phyloP scores from a whole-genome alignment of 306 rosid genomes.

The Myrica gale region DNA sequence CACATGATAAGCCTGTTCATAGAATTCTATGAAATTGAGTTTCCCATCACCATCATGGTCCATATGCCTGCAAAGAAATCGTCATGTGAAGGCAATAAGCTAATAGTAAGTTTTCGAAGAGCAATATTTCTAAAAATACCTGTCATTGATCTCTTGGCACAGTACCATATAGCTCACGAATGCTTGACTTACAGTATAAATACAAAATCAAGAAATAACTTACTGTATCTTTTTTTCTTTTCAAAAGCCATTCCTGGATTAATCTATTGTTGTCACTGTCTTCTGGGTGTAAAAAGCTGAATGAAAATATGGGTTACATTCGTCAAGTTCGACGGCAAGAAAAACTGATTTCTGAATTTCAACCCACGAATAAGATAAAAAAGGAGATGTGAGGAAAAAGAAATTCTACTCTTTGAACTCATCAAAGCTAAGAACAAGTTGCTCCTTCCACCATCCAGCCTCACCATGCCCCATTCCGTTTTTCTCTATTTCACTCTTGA shows the following conservation, averaged over 20 bases:
- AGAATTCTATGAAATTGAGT: slow-evolving; percentile 53
- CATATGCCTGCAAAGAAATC: slow-evolving; percentile 46
- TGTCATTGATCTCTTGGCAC: background rate
- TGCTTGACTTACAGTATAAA: background rate
- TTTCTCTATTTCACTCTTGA: slow-evolving; percentile 42
- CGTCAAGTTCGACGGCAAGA: background rate
- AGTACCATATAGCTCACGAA: background rate
- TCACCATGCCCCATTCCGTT: slow-evolving; percentile 56
- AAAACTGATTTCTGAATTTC: background rate
- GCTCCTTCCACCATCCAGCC: slow-evolving; percentile 84
- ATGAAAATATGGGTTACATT: background rate
- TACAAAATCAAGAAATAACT: background rate
- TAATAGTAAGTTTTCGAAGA: background rate
- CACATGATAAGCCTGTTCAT: slow-evolving; percentile 34
- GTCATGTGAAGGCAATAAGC: background rate
- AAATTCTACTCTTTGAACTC: slow-evolving; percentile 61
- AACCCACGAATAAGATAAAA: background rate
- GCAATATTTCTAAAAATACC: background rate
- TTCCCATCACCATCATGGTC: slow-evolving; percentile 57
- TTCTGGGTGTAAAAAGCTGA: slow-evolving; percentile 79
- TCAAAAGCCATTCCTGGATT: slow-evolving; percentile 56
- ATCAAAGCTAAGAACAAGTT: slow-evolving; percentile 54
- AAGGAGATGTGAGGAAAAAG: background rate
- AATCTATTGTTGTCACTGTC: slow-evolving; percentile 55
- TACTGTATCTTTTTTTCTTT: slow-evolving; percentile 62